Evolutionary conservation across 2,329 filamentous ascomycete genomes (phyloP).

Genomic region (Emericellopsis cladophorae): DNA sequence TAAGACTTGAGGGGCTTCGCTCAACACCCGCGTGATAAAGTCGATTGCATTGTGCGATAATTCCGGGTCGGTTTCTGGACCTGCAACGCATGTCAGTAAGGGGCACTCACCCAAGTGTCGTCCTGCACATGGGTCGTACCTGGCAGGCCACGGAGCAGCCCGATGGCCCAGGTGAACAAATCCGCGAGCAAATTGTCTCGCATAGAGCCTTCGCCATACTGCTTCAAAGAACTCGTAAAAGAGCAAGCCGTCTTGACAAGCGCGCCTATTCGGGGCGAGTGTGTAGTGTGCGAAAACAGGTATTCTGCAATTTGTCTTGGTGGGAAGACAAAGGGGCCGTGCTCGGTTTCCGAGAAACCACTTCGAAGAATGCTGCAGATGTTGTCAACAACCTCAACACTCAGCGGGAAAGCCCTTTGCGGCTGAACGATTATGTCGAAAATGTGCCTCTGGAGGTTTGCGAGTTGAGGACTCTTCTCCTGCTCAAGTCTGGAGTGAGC

Average conservation of each 20-base stretch:
- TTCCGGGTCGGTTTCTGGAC: slow-evolving; percentile 59
- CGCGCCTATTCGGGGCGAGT: slow-evolving; percentile 54
- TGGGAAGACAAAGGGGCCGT: slow-evolving; percentile 67
- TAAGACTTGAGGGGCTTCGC: slow-evolving; percentile 47
- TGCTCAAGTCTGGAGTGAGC: slow-evolving; percentile 18
- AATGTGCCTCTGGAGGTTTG: slow-evolving; percentile 29
- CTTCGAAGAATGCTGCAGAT: slow-evolving; percentile 60
- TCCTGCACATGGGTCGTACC: slow-evolving; percentile 23
- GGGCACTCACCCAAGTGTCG: neutral
- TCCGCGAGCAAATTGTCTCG: slow-evolving; percentile 34
- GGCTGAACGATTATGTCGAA: slow-evolving; percentile 32
- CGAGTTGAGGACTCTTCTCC: slow-evolving; percentile 8
- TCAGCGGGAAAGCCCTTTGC: slow-evolving; percentile 38
- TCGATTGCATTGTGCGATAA: slow-evolving; percentile 64
- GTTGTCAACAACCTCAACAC: slow-evolving; percentile 57
- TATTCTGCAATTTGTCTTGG: slow-evolving; percentile 53
- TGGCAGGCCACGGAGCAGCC: slow-evolving; percentile 48
- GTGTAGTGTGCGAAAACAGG: slow-evolving; percentile 42
- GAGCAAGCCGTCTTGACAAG: slow-evolving; percentile 61
- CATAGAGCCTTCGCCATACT: slow-evolving; percentile 23
- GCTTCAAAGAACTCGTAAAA: slow-evolving; percentile 49
- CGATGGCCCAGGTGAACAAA: slow-evolving; percentile 49
- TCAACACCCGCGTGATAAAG: slow-evolving; percentile 52
- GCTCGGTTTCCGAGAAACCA: slow-evolving; percentile 62
- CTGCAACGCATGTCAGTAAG: slow-evolving; percentile 14